phyloP scores from a whole-genome alignment of 768 basidiomycete genomes.

The Phanerodontia chrysosporium region DNA sequence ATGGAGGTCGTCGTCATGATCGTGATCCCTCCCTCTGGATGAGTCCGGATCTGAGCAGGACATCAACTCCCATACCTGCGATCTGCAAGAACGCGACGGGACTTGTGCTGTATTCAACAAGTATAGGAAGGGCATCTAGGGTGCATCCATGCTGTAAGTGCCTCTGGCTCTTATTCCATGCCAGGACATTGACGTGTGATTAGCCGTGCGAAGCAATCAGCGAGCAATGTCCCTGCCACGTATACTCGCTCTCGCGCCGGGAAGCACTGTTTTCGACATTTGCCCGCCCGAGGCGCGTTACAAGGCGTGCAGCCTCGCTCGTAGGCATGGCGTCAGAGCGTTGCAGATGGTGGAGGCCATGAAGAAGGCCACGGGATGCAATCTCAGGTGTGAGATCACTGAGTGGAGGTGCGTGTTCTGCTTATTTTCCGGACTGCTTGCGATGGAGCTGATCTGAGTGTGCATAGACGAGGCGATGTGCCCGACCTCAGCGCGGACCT shows the following conservation, averaged over 20 bases:
- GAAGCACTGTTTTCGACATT: constrained; percentile 59
- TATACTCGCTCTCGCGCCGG: constrained; percentile 71
- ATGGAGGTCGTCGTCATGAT: too few relatives aligned
- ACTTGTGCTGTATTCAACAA: constrained; percentile 76
- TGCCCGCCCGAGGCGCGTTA: constrained; percentile 53
- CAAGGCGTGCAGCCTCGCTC: constrained; percentile 97
- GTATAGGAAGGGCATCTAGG: constrained; percentile 91
- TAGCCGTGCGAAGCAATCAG: constrained; percentile 98
- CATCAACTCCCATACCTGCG: constrained; percentile 65
- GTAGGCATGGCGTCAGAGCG: constrained; percentile 88
- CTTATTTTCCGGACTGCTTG: background rate
- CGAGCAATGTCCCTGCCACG: constrained; percentile 90
- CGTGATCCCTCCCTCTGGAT: constrained; percentile 63
- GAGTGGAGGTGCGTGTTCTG: constrained; percentile 72
- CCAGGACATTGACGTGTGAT: constrained; percentile 3
- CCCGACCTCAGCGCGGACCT: constrained; percentile 97
- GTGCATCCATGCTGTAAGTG: constrained; percentile 86
- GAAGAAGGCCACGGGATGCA: constrained; percentile 83
- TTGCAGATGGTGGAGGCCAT: constrained; percentile 94
- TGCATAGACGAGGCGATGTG: constrained; percentile 81
- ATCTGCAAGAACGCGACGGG: constrained; percentile 69
- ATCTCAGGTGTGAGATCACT: constrained; percentile 86
- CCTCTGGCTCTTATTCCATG: background rate
- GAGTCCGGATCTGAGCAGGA: constrained; percentile 66
- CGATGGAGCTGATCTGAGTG: constrained; percentile 2